Conservation (phyloP, 2,329 filamentous ascomycete genomes). For the Penicillium italicum region DNA sequence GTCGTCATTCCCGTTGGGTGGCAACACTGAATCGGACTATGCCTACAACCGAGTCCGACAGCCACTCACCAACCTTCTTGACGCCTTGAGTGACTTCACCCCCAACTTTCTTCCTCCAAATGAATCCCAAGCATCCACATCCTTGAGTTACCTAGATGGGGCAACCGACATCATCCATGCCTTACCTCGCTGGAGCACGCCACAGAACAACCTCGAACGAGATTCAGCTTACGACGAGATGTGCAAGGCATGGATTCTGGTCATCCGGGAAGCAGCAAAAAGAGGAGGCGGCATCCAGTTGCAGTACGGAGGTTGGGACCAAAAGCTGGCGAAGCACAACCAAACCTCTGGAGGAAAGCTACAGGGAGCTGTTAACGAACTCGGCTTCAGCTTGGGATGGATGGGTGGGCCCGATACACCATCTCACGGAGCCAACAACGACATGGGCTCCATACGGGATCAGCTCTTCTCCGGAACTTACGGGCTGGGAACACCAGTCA, state of each 20-base stretch:
- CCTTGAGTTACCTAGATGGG: conserved; percentile 81
- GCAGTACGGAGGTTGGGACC: conserved; percentile 89
- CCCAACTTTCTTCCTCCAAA: conserved; percentile 91
- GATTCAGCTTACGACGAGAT: conserved; percentile 96
- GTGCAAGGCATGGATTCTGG: conserved; percentile 84
- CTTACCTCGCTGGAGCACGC: conserved; percentile 85
- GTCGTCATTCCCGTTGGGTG: conserved; percentile 77
- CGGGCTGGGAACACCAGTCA: conserved; percentile 52
- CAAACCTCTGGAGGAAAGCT: conserved; percentile 79
- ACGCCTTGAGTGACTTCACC: conserved; percentile 89
- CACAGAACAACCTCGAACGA: conserved; percentile 86
- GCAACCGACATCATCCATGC: conserved; percentile 87
- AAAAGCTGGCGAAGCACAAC: conserved; percentile 81
- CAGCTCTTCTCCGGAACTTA: conserved; percentile 57
- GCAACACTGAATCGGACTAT: conserved; percentile 82
- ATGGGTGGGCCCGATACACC: conserved; percentile 53
- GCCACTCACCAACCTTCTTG: conserved; percentile 72
- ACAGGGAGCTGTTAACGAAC: conserved; percentile 71
- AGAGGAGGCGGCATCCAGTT: conserved; percentile 84
- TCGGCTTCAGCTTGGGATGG: conserved; percentile 74
- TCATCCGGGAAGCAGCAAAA: conserved; percentile 87
- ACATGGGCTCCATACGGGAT: conserved; percentile 51
- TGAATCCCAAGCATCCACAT: conserved; percentile 77
- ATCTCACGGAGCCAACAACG: conserved; percentile 32
- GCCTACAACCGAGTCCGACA: conserved; percentile 90